Evolutionary conservation across 1,139 yeast genomes (phyloP).

Genomic region (Geotrichum restrictum): DNA sequence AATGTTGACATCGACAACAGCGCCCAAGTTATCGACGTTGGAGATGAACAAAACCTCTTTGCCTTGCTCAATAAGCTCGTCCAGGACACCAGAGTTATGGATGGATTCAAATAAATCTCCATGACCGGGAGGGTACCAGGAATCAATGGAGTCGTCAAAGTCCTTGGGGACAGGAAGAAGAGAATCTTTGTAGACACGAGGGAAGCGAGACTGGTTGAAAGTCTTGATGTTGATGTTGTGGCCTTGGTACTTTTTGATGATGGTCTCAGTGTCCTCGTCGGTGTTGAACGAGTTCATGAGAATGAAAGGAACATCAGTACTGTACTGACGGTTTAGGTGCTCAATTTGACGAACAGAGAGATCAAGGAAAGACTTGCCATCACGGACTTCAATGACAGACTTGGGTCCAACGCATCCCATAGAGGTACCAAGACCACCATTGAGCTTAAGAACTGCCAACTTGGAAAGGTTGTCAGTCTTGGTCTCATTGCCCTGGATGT

Average conservation of each 20-base stretch:
- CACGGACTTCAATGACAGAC: slow-evolving; percentile 96
- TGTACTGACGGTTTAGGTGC: slow-evolving; percentile 83
- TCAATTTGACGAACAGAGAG: slow-evolving; percentile 95
- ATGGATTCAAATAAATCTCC: slow-evolving; percentile 94
- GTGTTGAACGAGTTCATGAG: slow-evolving; percentile 99
- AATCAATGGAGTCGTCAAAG: slow-evolving; percentile 67
- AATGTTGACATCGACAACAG: slow-evolving; percentile 89
- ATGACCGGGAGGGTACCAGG: slow-evolving; percentile 99
- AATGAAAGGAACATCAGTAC: slow-evolving; percentile 89
- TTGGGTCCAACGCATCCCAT: slow-evolving; percentile 99
- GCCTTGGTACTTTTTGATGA: slow-evolving; percentile 93
- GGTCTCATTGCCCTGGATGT: slow-evolving; percentile 37
- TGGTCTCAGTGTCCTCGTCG: slow-evolving; percentile 89
- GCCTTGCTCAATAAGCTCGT: slow-evolving; percentile 84
- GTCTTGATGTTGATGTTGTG: slow-evolving; percentile 94
- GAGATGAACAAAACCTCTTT: slow-evolving; percentile 93
- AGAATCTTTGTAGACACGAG: slow-evolving; percentile 92
- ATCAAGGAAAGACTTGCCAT: slow-evolving; percentile 94
- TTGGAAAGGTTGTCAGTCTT: slow-evolving; percentile 60
- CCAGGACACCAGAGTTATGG: slow-evolving; percentile 87
- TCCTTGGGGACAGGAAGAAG: slow-evolving; percentile 86
- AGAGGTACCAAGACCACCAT: slow-evolving; percentile 97
- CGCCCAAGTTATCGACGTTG: slow-evolving; percentile 97
- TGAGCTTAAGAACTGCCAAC: slow-evolving; percentile 89
- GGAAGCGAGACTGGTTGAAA: slow-evolving; percentile 94